Base-by-base conservation (phyloP, 2,329 filamentous ascomycete species). In the Alternaria infectoria region DNA sequence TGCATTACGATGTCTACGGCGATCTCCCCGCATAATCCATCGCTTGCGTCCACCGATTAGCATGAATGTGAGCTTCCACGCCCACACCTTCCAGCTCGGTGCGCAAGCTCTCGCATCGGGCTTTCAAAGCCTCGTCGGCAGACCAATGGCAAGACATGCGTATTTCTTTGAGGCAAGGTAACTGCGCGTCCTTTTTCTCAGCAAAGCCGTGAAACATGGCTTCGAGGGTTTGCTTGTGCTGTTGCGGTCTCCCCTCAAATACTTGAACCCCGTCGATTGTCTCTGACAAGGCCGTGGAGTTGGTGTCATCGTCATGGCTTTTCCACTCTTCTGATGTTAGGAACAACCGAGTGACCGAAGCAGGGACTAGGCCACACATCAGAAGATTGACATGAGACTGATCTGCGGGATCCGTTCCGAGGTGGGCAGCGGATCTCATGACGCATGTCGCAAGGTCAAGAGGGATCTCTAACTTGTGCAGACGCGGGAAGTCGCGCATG, bases 311-410 rank as follows among this genome's bases (percentile, higher is more conserved):
- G 9, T 40, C 36, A 6, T 2, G 36, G n/a, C 36, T 40, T 40
- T 40, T 40, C 36, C 36, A 51, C 45, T 63, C 60, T 7, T 66
- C 56, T 32, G 63, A 63, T 43, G 51, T 66, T 26, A 66, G 60
- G 51, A 63, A 66, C 50, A 66, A 51, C 60, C 60, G 56, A 45
- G 63, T 66, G 60, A 66, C 63, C 25, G 63, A 66, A 66, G 63
- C 15, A 54, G 63, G 63, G 23, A 66, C 60, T 15, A 66, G 60
- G 40, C 56, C 63, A 63, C 63, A 63, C 46, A 66, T 60, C 50
- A 66, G 51, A 46, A 63, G 56, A 55, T 66, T 36, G 50, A 57
- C 59, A 60, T 57, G 60, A 54, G 63, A 66, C 63, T 57, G 57
- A 51, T 66, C 47, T 40, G 36, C 36, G 11, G n/a, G 36, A 40